These are phyloP conservation scores for Wallacemonas sp. DNA, from an alignment of 208 protist genomes.

Conservation along the genomic window DNA sequence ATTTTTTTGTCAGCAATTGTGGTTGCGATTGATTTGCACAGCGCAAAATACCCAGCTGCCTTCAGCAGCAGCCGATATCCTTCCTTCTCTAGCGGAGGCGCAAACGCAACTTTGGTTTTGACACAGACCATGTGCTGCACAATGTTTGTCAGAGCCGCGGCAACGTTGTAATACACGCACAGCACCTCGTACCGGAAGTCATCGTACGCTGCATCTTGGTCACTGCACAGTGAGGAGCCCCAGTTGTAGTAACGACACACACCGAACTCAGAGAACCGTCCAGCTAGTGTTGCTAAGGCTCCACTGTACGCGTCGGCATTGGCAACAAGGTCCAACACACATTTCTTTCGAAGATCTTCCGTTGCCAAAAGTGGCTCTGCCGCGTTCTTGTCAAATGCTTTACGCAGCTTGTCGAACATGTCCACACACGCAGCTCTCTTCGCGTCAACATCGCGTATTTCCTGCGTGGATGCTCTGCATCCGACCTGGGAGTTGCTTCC, in stretches of 20 bases:
- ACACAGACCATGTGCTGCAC: constrained; percentile 52
- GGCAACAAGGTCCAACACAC: constrained; percentile 23
- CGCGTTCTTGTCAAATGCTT: constrained; percentile 24
- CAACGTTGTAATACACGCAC: constrained; percentile 68
- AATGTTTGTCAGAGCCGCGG: constrained; percentile 47
- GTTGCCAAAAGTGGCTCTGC: constrained; percentile 17
- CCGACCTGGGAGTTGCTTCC: constrained; percentile 35
- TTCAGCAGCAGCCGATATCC: constrained; percentile 59
- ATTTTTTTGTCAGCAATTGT: constrained; percentile 44
- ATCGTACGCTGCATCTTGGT: constrained; percentile 47
- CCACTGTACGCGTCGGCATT: constrained; percentile 38
- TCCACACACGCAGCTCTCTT: constrained; percentile 35
- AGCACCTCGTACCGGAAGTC: constrained; percentile 77
- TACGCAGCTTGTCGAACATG: constrained; percentile 33
- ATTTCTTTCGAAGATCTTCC: constrained; percentile 34
- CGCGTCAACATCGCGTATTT: constrained; percentile 38
- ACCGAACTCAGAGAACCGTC: constrained; percentile 33
- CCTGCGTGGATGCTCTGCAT: constrained; percentile 26
- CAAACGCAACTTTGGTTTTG: constrained; percentile 24
- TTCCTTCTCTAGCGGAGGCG: constrained; percentile 52
- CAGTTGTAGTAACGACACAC: constrained; percentile 54
- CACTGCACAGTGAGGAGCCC: constrained; percentile 40
- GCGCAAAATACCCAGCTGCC: constrained; percentile 58
- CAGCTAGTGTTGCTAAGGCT: constrained; percentile 29
- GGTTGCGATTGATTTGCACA: constrained; percentile 31